These are phyloP conservation scores for Mangifera indica DNA, from an alignment of 345 rosid species.

Conservation along the genomic window DNA sequence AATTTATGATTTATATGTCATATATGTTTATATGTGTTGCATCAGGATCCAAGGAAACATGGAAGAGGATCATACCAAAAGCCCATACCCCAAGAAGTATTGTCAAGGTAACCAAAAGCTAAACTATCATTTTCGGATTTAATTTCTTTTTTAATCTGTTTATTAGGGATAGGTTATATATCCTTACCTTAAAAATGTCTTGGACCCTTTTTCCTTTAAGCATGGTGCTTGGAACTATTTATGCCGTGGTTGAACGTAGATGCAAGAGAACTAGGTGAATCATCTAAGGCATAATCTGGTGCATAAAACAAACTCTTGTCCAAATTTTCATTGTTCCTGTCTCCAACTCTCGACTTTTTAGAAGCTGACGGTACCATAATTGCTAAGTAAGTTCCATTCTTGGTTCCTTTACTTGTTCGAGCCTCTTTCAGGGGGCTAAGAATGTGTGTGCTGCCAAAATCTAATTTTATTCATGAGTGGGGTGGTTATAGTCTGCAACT, in stretches of 20 bases:
- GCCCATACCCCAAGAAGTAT: constrained; percentile 43
- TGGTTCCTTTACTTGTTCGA: constrained; percentile 6
- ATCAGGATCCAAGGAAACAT: constrained; percentile 63
- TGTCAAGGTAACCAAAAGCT: constrained; percentile 46
- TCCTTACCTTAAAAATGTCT: background rate
- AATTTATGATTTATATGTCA: constrained; percentile 14
- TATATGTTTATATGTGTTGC: constrained; percentile 17
- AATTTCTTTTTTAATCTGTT: background rate
- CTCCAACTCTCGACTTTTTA: background rate
- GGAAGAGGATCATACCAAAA: constrained; percentile 53
- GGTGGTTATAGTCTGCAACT: background rate
- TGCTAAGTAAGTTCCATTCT: background rate
- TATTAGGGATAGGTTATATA: background rate
- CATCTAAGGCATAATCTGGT: background rate
- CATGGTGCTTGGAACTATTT: background rate
- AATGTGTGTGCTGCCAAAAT: background rate
- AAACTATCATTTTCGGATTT: background rate
- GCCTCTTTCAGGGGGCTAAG: constrained; percentile 8
- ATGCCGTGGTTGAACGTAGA: background rate
- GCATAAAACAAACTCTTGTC: background rate
- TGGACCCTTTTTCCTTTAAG: background rate
- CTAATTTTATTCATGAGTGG: constrained; percentile 13
- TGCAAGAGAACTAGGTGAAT: constrained; percentile 2
- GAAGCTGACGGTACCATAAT: background rate
- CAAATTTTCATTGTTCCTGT: background rate